Conservation (phyloP, 2,329 filamentous ascomycete genomes). For the Colletotrichum echinochloae region DNA sequence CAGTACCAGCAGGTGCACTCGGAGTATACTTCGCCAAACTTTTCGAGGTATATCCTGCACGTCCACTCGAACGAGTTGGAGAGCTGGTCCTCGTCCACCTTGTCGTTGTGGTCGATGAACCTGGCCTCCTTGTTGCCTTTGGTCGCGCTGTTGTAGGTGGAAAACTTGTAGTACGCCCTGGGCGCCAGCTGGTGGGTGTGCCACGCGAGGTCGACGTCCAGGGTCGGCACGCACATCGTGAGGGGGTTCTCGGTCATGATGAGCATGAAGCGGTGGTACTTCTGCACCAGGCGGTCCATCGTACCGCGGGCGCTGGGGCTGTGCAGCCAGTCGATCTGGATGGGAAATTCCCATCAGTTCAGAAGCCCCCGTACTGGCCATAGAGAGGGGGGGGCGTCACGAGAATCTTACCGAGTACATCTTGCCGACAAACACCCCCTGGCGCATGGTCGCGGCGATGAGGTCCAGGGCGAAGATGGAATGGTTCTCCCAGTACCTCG, state of each 20-base stretch:
- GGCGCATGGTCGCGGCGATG: conserved; percentile 72
- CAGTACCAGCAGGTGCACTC: conserved; percentile 90
- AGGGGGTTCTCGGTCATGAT: conserved; percentile 65
- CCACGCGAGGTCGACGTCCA: conserved; percentile 82
- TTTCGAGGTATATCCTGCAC: conserved; percentile 74
- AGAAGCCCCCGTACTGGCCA: not conserved
- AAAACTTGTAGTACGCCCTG: conserved; percentile 70
- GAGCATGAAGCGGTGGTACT: conserved; percentile 73
- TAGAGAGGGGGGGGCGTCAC: not conserved
- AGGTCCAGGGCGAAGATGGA: conserved; percentile 75
- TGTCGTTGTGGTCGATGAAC: conserved; percentile 87
- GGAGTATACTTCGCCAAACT: conserved; percentile 75
- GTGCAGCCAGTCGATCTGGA: conserved; percentile 79
- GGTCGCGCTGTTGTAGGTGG: conserved; percentile 46
- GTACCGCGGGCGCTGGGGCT: conserved; percentile 73
- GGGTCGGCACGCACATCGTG: conserved; percentile 73
- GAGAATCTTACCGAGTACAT: conserved; percentile 66
- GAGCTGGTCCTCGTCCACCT: conserved; percentile 77
- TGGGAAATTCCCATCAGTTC: not conserved
- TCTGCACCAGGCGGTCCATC: conserved; percentile 72
- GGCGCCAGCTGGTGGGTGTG: conserved; percentile 84
- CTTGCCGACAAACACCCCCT: conserved; percentile 76
- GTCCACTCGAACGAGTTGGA: conserved; percentile 79
- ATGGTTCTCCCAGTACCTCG: conserved; percentile 76
- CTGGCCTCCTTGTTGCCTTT: conserved; percentile 52